Evolutionary conservation across 1,284 basidiomycete species (phyloP), one percentile per base, ranked within the genome.

Genomic region (Tilletia horrida): DNA sequence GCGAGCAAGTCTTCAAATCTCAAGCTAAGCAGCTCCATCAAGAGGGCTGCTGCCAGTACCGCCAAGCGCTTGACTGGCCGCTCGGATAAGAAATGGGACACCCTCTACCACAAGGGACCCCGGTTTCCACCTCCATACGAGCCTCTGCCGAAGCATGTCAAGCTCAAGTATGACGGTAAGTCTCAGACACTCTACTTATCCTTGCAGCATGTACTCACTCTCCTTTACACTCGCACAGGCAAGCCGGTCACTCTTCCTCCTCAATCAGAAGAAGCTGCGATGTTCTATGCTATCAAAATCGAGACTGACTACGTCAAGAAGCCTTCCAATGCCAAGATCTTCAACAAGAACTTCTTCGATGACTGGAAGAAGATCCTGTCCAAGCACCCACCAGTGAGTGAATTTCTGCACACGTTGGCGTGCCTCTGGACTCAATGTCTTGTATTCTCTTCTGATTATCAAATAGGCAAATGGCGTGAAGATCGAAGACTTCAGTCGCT

Each of bases 101-200:
- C 91, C 11, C 86, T 98, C 61, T 89, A 93, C 79, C 96, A 99
- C 83, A 89, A 88, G 73, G 96, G 94, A 63, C 94, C 98, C 44
- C 87, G 94, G 72, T 99, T 99, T 84, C 95, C 96, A 69, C 93
- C 93, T 62, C 89, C 92, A 0, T 98, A 99, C 81, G 88, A 92
- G 72, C 88, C 91, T 11, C 85, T 97, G 59, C 94, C 96, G 1
- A 84, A 86, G 31, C 79, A 88, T 77, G 88, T 97, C 82, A 96
- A 91, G 86, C 92, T 99, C 91, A 91, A 90, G 81, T 99, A 98
- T 83, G 88, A 95, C 73, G 95, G 94, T 91, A 79, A 67, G 85
- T 81, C 3, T 2, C 27, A 6, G n/a, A n/a, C n/a, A 29, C 31
- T 7, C n/a, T 29, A 4, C 50, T 48, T 2, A 18, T 7, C 23